Base-by-base conservation (phyloP, 768 basidiomycete genomes). In the Suillus subluteus region DNA sequence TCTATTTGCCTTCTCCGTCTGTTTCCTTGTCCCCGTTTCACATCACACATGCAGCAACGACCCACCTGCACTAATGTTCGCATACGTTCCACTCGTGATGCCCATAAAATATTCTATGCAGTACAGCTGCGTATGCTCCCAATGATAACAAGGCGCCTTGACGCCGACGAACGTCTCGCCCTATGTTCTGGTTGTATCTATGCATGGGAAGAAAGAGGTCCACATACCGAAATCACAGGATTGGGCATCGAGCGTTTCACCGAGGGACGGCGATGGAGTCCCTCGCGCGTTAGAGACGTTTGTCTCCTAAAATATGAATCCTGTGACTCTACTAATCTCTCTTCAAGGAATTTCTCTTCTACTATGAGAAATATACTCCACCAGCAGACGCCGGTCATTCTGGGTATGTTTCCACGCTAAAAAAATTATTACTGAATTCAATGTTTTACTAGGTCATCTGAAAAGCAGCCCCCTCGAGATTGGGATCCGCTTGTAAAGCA, bases 241-340 rank as follows among this genome's bases (percentile, higher is more conserved):
- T 82, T 92, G 40, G 90, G 91, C 38, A 94, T 94, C 73, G 93
- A 94, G 73, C 85, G 92, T 37, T 94, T 92, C 78, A 94, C 92
- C 5, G 92, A 94, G 75, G 92, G 92, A 30, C 84, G 89, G 72
- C 84, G 89, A 69, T 94, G 92, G 92, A 91, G 90, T 50, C 88
- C 92, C 48, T 92, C 91, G 59, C 87, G 92, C 64, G 91, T 94
- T 65, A 86, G 92, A 76, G 92, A 94, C 76, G 91, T 91, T 73
- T 67, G 88, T 73, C 63, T 65, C 66, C 63, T 56, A 46, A 65
- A n/a, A 23, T 50, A 50, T 23, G 11, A 26, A 26, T 30, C 58
- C 62, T 69, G 63, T 62, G n/a, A 12, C 37, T 23, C 21, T 63
- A 11, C 68, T 71, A 61, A 73, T 68, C 3, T 40, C n/a, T 68